Evolutionary conservation across 2,329 filamentous ascomycete species (phyloP).

Genomic region (Stachybotrys elegans): DNA sequence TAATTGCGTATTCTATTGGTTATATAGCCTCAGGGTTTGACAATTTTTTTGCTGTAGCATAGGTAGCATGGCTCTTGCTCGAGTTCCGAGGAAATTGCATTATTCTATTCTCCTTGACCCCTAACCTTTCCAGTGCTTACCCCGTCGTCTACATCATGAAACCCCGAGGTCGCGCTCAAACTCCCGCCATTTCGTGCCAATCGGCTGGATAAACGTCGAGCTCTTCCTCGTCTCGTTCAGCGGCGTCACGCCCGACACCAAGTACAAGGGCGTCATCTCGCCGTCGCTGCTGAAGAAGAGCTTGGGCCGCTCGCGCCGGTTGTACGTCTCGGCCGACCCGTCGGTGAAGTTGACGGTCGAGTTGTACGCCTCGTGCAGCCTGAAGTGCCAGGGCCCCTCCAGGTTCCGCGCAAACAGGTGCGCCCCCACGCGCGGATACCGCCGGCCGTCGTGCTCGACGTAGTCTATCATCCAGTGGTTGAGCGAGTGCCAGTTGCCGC

Average conservation of each 20-base stretch:
- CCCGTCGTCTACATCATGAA: too few relatives aligned
- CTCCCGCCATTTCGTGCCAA: constrained; percentile 10
- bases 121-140: too few relatives aligned
- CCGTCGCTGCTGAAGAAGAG: constrained; percentile 42
- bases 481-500: constrained; percentile 26
- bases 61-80: too few relatives aligned
- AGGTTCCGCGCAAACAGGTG: constrained; percentile 21
- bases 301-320: constrained; percentile 42
- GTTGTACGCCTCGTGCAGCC: constrained; percentile 19
- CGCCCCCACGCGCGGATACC: constrained; percentile 22
- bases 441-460: constrained; percentile 17
- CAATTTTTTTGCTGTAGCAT: too few relatives aligned
- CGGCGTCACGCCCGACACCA: constrained; percentile 42
- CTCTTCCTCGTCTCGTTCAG: constrained; percentile 11
- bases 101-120: too few relatives aligned
- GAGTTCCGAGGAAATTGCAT: too few relatives aligned
- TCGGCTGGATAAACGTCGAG: constrained; percentile 10
- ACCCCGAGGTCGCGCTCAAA: constrained; percentile 10
- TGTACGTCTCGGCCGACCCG: constrained; percentile 30
- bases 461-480: constrained; percentile 23
- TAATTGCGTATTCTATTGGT: too few relatives aligned
- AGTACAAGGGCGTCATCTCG: constrained; percentile 38
- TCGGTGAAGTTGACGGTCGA: constrained; percentile 29
- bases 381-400: constrained; percentile 23
- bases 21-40: too few relatives aligned